Base-by-base conservation (phyloP, 306 rosid species). In the Medicago arabica region DNA sequence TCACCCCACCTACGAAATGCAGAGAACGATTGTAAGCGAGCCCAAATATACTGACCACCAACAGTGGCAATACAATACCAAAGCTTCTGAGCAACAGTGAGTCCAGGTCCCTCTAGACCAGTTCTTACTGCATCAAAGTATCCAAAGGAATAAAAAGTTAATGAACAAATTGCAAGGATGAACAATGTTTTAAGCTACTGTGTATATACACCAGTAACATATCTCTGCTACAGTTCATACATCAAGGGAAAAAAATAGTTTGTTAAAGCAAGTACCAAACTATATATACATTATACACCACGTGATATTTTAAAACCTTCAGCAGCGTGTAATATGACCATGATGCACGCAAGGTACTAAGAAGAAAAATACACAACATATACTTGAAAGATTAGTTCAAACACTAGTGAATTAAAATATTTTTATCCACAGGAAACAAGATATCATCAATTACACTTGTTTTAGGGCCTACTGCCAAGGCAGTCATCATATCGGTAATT, bases 1-100 rank as follows among this genome's bases (percentile, higher is more conserved):
- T 96, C 97, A 36, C 98, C 98, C 98, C 99, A 96, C 84, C 97
- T 84, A 50, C 99, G 99, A 77, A 96, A 96, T 66, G 99, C 99
- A 83, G 99, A 96, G 81, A 96, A 96, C 7, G 99, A 88, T 63
- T 92, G 98, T 66, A 96, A 69, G 53, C 98, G 96, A 69, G 97
- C 88, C 99, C 99, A 96, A 43, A 96, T 71, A 83, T 96, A 96
- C 41, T 90, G 97, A 71, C 99, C 99, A 71, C 99, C 99, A 59
- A 96, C 99, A 53, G 92, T 84, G 19, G 97, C 96, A 81, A 92
- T 14, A 81, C 98, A 96, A 71, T 96, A 96, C 98, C 97, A 96
- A 82, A 90, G 59, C 86, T 92, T 96, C 73, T 96, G 97, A 59
- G 90, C 93, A 72, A 87, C 88, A 18, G 99, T 90, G 72, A 96